phyloP scores from a whole-genome alignment of 2,329 filamentous ascomycete genomes.

The Penicillium paneum region DNA sequence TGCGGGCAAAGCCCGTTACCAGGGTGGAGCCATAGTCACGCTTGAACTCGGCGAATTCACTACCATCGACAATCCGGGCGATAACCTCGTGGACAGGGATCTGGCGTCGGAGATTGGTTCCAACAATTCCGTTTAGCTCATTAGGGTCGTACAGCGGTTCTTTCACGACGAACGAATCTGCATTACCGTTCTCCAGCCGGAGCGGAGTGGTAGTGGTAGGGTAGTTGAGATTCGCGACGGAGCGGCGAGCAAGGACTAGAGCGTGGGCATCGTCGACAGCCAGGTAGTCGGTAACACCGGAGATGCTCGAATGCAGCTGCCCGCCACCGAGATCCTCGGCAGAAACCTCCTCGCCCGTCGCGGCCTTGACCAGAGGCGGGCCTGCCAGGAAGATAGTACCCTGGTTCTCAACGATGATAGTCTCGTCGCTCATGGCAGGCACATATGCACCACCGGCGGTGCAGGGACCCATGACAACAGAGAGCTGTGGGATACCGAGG shows the following conservation, averaged over 20 bases:
- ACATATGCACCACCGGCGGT: conserved; percentile 95
- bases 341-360: conserved; percentile 86
- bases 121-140: conserved; percentile 84
- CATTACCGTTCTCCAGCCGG: conserved; percentile 20
- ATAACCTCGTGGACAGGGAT: conserved; percentile 88
- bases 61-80: conserved; percentile 86
- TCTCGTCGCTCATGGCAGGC: conserved; percentile 95
- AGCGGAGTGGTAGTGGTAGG: conserved; percentile 50
- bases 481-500: conserved; percentile 84
- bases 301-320: conserved; percentile 82
- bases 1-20: conserved; percentile 84
- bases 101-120: conserved; percentile 81
- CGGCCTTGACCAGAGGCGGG: conserved; percentile 90
- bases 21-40: conserved; percentile 83
- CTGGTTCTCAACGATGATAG: conserved; percentile 91
- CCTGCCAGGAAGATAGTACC: conserved; percentile 98
- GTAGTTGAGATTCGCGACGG: conserved; percentile 87
- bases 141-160: conserved; percentile 77
- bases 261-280: conserved; percentile 93
- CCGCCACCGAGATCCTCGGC: conserved; percentile 90
- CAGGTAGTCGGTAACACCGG: conserved; percentile 91
- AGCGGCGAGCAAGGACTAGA: conserved; percentile 76
- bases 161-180: conserved; percentile 46
- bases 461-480: conserved; percentile 95
- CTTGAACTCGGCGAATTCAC: conserved; percentile 91